Conservation (phyloP, 2,329 filamentous ascomycete species). For the Microdochium trichocladiopsis region DNA sequence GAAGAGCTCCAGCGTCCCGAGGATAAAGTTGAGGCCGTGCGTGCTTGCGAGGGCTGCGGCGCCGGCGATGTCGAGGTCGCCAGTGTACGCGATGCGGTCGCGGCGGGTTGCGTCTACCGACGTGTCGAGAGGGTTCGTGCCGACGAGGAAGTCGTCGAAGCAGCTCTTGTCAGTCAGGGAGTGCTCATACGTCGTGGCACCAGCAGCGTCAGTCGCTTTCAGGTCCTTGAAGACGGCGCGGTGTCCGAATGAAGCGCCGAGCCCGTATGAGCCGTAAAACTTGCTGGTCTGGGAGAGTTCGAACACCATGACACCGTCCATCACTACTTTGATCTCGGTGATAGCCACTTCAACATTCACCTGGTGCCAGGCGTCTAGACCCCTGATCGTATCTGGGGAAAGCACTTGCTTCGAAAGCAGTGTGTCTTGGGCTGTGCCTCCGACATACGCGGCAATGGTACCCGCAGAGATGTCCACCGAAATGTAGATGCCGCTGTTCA, state of each 20-base stretch:
- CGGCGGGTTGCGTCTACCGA: constrained; percentile 26
- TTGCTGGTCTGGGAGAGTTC: constrained; percentile 17
- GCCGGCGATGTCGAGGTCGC: constrained; percentile 21
- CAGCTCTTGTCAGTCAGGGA: constrained; percentile 16
- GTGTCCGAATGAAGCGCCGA: constrained; percentile 23
- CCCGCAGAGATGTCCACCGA: constrained; percentile 11
- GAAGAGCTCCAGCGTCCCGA: constrained; percentile 18
- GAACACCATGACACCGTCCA: constrained; percentile 11
- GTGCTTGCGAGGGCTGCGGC: constrained; percentile 18
- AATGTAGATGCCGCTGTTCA: constrained; percentile 20
- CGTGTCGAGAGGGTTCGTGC: constrained; percentile 20
- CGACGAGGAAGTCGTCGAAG: constrained; percentile 24
- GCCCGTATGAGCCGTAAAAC: constrained; percentile 21
- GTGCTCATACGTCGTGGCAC: constrained; percentile 12
- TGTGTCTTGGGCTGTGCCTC: constrained; percentile 4
- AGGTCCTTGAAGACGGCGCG: constrained; percentile 16
- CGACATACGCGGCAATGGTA: constrained; percentile 8
- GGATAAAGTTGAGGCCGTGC: constrained; percentile 13
- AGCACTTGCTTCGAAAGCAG: not conserved
- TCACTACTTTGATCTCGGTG: constrained; percentile 9
- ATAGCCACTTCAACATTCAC: constrained; percentile 8
- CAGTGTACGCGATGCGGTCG: constrained; percentile 22
- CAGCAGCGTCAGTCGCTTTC: constrained; percentile 1
- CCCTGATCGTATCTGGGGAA: constrained; percentile 2
- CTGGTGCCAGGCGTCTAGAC: constrained; percentile 4